Base-by-base conservation (phyloP, 2,329 filamentous ascomycete genomes). In the Colletotrichum endophyticum region DNA sequence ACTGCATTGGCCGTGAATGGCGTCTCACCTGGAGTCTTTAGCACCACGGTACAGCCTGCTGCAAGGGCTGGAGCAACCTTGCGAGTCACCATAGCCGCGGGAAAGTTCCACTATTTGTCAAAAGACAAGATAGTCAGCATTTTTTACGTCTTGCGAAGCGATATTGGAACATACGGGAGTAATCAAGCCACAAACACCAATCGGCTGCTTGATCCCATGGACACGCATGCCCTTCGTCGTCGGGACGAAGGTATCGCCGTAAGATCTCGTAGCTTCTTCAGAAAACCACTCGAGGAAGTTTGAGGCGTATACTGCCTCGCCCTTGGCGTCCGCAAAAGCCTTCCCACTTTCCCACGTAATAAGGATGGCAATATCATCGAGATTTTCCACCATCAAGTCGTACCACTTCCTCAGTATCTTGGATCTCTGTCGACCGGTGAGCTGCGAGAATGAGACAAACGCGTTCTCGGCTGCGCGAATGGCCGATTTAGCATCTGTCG, bases 281-380 rank as follows among this genome's bases (percentile, higher is more conserved):
- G 91, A 92, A 84, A 96, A 96, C 94, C 94, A 96, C 84, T 95
- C 93, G 77, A 95, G 91, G 84, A 95, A 96, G 83, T 89, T 92
- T 72, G 94, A 92, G 11, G 94, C 94, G 81, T 96, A 96, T 39
- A 88, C 87, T 9, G 93, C 91, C 86, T 96, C 94, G 44, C 92
- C 93, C 82, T 91, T 92, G 39, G 94, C 93, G 82, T 96, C 94
- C 34, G 94, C 91, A 32, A 94, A 82, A 2, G 95, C 95, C 87
- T 98, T 98, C 78, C 95, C 95, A 79, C 98, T 98, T 87, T 98
- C 95, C 92, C 94, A 95, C 49, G 95, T 97, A 81, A 98, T 96
- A 77, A 98, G 89, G 76, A 89, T 95, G 9, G 95, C 94, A 34
- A 98, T 88, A 82, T 98, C 95, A 32, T 96, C 95, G 63, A 91